Base-by-base conservation (phyloP, 495 filamentous ascomycete genomes). In the Neurospora sp. region DNA sequence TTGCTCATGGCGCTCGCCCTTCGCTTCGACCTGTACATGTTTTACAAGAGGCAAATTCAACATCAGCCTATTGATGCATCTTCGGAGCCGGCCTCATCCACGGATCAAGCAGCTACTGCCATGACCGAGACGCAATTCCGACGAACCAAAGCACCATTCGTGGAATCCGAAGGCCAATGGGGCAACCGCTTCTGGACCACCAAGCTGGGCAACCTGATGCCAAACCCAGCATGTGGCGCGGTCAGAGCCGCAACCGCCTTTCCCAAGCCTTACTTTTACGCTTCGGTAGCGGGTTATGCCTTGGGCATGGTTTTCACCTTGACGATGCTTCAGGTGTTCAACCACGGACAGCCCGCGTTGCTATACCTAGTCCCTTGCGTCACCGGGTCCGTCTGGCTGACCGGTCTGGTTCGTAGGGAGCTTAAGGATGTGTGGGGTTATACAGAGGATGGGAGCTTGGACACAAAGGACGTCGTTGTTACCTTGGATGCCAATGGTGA, bases 301-400 rank as follows among this genome's bases (percentile, higher is more conserved):
- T 20, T 90, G 18, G 94, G 93, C 4, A 94, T 98, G 92, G 41
- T 94, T 6, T 81, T 85, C 9, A 98, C 95, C 1, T 79, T 98
- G 39, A 82, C 85, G 1, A 91, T 94, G 41, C 92, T 98, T 85
- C 85, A 94, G 40, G 82, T 91, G 27, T 94, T 86, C 72, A 85
- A 90, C 41, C 93, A 96, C 74, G 92, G 92, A 11, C 96, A 99
- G 75, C 96, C 96, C 1, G 96, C 96, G 12, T 86, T 99, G 48
- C 83, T 99, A 9, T 99, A 99, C 77, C 88, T 99, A 16, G 96
- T 98, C 3, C 96, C 96, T 0, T 89, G 92, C 2, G 94, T 98
- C 4, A 79, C 97, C 12, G 83, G 85, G 12, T 85, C 89, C 2
- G 76, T 97, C 11, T 97, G 93, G 93, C 81, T 88, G n/a, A 94